Evolutionary conservation across 305 asterid genomes (phyloP), one percentile per base, ranked within the genome.

Genomic region (Rubia peregrina): DNA sequence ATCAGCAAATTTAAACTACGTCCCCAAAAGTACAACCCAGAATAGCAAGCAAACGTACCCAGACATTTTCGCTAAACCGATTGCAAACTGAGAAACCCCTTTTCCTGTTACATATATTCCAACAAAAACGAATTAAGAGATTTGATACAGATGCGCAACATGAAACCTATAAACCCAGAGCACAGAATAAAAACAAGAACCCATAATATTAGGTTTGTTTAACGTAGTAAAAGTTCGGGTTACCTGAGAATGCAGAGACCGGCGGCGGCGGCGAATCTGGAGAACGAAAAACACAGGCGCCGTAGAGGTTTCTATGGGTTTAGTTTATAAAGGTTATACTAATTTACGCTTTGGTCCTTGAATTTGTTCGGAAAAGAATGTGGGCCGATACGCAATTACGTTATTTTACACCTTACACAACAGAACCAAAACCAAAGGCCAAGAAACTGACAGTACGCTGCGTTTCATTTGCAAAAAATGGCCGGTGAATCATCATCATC

Each of bases 401-500:
- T 14, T 0, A 60, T 7, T 9, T 26, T 22, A 5, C 26, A 24
- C 44, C 5, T 19, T 13, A 14, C 42, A 21, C 7, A 21, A 7
- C 70, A 9, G 1, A 4, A 57, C 0, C 22, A 1, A 62, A 33
- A 26, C 59, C 59, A 17, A 51, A 51, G 59, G 21, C 21, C 24
- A 17, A 17, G 24, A 51, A 51, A 51, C 59, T 16, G 10, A 9
- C 21, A 22, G 62, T 13, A 72, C 75, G 75, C 75, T 49, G 75
- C 65, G 71, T 72, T 72, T 72, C 61, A 30, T 6, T 1, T 2
- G 5, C 69, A 17, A 71, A 13, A 46, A 61, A 82, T 79, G 86
- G 86, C 83, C 33, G 78, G 76, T 46, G 83, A 76, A 69, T 76
- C 83, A 17, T 73, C 59, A 51, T 51, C 59, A 1, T 51, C 59